Conservation (phyloP, 495 filamentous ascomycete species). For the Aspergillus nidulans region DNA sequence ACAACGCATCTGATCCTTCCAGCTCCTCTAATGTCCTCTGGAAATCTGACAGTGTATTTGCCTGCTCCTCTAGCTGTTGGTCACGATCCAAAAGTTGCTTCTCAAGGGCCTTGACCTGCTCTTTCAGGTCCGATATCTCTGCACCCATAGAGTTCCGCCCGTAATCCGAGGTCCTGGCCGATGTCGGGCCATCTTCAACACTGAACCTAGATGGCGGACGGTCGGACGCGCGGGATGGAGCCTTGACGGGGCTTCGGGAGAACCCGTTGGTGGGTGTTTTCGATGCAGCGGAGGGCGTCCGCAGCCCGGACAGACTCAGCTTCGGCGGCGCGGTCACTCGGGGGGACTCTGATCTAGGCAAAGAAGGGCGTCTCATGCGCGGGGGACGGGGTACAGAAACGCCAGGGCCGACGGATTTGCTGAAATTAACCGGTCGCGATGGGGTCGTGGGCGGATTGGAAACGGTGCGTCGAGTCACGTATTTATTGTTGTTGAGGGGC, state of each 20-base stretch:
- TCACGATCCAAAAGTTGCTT: constrained; percentile 79
- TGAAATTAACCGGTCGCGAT: constrained; percentile 63
- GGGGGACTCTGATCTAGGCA: constrained; percentile 83
- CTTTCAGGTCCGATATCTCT: constrained; percentile 48
- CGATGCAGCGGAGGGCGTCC: constrained; percentile 37
- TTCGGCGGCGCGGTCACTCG: constrained; percentile 48
- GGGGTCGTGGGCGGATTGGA: constrained; percentile 61
- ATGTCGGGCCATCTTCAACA: constrained; percentile 33
- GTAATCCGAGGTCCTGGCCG: constrained; percentile 42
- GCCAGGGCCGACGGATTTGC: constrained; percentile 79
- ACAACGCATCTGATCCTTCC: constrained; percentile 73
- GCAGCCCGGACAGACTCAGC: constrained; percentile 51
- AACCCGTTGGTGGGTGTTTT: constrained; percentile 29
- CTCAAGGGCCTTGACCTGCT: constrained; percentile 61
- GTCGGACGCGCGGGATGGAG: constrained; percentile 40
- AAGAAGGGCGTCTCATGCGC: constrained; percentile 58
- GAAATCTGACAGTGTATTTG: constrained; percentile 66
- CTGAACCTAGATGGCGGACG: constrained; percentile 42
- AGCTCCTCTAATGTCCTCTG: constrained; percentile 48
- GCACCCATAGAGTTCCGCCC: constrained; percentile 36
- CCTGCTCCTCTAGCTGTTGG: constrained; percentile 80
- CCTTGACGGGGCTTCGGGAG: constrained; percentile 40
- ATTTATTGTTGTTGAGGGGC: constrained; percentile 77
- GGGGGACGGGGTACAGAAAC: constrained; percentile 60
- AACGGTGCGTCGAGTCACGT: constrained; percentile 52